Percentiles rank a stretch among this genome's conserved stretches.
phyloP scores from a whole-genome alignment of 2,329 filamentous ascomycete species.

The Aspergillus clavatus region DNA sequence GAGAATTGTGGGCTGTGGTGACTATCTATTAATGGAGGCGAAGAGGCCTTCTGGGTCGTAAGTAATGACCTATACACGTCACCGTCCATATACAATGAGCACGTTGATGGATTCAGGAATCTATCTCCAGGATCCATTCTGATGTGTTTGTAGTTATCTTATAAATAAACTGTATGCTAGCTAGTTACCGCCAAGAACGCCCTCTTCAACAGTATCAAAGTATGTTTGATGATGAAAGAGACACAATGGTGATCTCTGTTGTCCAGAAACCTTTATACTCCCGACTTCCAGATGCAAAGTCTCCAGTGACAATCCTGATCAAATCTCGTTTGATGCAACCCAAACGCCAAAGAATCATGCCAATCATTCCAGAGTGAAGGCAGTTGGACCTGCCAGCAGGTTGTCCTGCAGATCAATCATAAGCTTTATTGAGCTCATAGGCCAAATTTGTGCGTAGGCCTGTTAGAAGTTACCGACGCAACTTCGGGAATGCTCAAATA shows the following conservation, averaged over 20 bases:
- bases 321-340: constrained; percentile 2
- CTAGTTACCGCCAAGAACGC: not conserved
- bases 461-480: not conserved
- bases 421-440: not conserved
- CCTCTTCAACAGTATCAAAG: not conserved
- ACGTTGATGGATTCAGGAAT: too few relatives aligned
- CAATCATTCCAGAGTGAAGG: not conserved
- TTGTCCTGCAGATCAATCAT: not conserved
- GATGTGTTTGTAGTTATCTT: too few relatives aligned
- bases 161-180: too few relatives aligned
- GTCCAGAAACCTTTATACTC: not conserved
- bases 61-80: too few relatives aligned
- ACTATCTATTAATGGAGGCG: too few relatives aligned
- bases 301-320: not conserved
- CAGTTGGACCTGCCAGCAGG: constrained; percentile 13
- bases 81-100: too few relatives aligned
- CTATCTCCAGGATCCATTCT: too few relatives aligned
- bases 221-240: not conserved
- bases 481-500: constrained; percentile 2
- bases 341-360: constrained; percentile 3
- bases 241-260: not conserved
- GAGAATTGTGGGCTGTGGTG: too few relatives aligned
- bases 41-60: too few relatives aligned
- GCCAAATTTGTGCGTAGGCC: not conserved
- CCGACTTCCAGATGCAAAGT: not conserved